Base-by-base conservation (phyloP, 2,329 filamentous ascomycete genomes). In the Sclerotinia subarctica region DNA sequence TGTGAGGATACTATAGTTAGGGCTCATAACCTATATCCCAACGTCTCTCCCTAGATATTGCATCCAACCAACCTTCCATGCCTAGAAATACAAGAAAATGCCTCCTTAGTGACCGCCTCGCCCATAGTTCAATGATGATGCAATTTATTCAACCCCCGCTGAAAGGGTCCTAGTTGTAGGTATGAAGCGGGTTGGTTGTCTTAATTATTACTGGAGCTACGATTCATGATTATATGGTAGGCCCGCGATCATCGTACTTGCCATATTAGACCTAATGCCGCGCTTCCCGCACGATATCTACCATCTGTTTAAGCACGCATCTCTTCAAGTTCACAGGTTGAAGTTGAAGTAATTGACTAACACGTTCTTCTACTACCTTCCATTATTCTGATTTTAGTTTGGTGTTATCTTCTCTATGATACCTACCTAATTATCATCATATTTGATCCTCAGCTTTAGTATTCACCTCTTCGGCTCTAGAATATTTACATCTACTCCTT, bases 391-490 rank as follows among this genome's bases (percentile, higher is more conserved):
- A 3, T 29, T 1, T 1, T 19, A 10, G 15, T 10, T 8, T 19
- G 0, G 5, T 32, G 17, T 32, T 32, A 32, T 32, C 5, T 7
- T 4, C 32, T 32, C 32, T 32, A 32, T 32, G 15, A 1, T 53
- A 19, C 0, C 1, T 32, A 8, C n/a, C n/a, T n/a, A n/a, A n/a
- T n/a, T n/a, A n/a, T 3, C 32, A 24, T 8, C 4, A 29, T 2
- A 2, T 35, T 35, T 35, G 35, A 1, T 3, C 29, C 15, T 10
- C 0, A 10, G 7, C 1, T 6, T 32, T 26, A 53, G 4, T 32
- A 11, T 21, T 53, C 17, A 21, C 26, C 26, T 53, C 35, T 35
- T n/a, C 35, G 35, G 7, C 6, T 35, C 35, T 35, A 35, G 8
- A 35, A 35, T 52, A 19, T 10, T 10, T 11, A 7, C 29, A 5